A percentile compares a stretch with the other conserved stretches of the same genome.
phyloP scores from a whole-genome alignment of 345 rosid species.

The Arabidopsis suecica region DNA sequence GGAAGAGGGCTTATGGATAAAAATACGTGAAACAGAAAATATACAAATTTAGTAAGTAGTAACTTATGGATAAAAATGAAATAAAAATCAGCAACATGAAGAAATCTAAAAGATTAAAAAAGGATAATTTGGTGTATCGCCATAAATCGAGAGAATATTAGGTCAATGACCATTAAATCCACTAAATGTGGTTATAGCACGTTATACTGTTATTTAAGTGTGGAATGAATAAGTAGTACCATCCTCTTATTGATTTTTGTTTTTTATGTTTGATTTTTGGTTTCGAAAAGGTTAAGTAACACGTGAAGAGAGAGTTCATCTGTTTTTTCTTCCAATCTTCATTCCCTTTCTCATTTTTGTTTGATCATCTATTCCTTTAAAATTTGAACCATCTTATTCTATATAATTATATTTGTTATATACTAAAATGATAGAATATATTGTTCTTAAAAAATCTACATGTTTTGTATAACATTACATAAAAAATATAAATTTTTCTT shows the following conservation, averaged over 20 bases:
- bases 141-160: slow-evolving; percentile 3
- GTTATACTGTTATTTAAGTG: neutral
- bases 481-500: no score
- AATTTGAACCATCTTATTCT: no score
- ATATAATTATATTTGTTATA: no score
- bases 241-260: neutral
- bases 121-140: neutral
- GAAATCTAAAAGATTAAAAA: neutral
- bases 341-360: neutral
- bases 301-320: neutral
- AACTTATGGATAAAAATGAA: neutral
- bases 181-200: neutral
- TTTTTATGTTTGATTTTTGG: neutral
- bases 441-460: no score
- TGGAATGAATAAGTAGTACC: neutral
- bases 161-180: neutral
- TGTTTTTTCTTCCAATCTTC: neutral
- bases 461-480: no score
- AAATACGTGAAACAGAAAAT: neutral
- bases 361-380: no score
- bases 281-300: neutral
- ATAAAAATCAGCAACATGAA: neutral
- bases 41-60: neutral
- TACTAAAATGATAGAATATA: no score
- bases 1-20: no score